Evolutionary conservation across 495 filamentous ascomycete species (phyloP).

Genomic region (Talaromyces stipitatus): DNA sequence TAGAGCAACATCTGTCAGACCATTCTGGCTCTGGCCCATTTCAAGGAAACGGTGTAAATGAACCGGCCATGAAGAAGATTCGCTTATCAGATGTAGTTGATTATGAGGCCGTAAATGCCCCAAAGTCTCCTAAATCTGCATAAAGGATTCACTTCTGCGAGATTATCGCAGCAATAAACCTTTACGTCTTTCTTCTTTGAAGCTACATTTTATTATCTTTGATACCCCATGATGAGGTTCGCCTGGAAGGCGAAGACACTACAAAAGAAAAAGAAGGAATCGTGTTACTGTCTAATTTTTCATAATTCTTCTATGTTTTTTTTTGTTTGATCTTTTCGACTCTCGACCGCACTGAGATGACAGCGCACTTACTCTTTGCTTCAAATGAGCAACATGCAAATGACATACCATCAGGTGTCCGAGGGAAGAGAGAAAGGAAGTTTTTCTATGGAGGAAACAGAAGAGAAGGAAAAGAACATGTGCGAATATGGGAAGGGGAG

Average conservation of each 20-base stretch:
- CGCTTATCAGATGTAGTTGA: conserved; percentile 37
- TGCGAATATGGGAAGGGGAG: neutral
- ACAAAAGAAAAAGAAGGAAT: conserved; percentile 1
- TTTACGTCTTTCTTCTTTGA: neutral
- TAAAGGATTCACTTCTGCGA: neutral
- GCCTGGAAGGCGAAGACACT: neutral
- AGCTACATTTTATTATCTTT: conserved; percentile 4
- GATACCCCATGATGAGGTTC: conserved; percentile 7
- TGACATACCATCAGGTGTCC: neutral
- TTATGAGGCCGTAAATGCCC: conserved; percentile 27
- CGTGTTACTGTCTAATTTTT: neutral
- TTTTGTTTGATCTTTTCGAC: neutral
- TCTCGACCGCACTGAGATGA: neutral
- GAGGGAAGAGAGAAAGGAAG: neutral
- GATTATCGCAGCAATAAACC: neutral
- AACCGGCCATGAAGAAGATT: conserved; percentile 40
- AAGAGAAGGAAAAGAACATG: neutral
- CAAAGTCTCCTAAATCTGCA: conserved; percentile 23
- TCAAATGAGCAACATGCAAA: neutral
- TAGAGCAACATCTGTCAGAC: conserved; percentile 57
- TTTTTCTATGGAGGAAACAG: neutral
- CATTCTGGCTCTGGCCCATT: conserved; percentile 8
- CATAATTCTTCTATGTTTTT: neutral
- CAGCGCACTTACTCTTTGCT: neutral
- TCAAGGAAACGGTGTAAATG: conserved; percentile 23